Conservation (phyloP, 2,329 filamentous ascomycete genomes). For the Penicillium hordei region DNA sequence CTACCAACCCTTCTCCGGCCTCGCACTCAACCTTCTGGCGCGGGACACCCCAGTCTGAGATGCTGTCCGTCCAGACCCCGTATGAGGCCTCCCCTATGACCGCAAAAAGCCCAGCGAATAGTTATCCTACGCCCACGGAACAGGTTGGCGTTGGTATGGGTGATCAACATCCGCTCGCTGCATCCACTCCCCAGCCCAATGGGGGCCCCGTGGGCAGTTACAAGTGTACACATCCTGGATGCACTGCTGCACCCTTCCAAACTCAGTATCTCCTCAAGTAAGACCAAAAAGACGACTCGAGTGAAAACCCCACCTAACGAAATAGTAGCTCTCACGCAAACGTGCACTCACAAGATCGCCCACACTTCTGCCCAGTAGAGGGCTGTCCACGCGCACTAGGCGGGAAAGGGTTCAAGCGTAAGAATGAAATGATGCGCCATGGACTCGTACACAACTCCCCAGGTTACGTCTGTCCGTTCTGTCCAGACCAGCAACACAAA, state of each 20-base stretch:
- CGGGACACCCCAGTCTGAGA: conserved; percentile 28
- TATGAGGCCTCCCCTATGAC: conserved; percentile 33
- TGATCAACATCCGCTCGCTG: conserved; percentile 25
- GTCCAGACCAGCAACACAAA: conserved; percentile 86
- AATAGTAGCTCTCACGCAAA: conserved; percentile 52
- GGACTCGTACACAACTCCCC: conserved; percentile 92
- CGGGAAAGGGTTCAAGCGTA: conserved; percentile 67
- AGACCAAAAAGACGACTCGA: conserved; percentile 26
- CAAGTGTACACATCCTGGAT: conserved; percentile 58
- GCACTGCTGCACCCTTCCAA: conserved; percentile 60
- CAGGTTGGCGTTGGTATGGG: conserved; percentile 22
- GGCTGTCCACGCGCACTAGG: conserved; percentile 59
- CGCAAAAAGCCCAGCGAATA: conserved; percentile 36
- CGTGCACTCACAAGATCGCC: conserved; percentile 63
- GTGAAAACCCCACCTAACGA: neutral
- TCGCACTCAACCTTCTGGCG: conserved; percentile 34
- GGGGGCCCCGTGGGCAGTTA: conserved; percentile 38
- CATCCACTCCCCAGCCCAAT: conserved; percentile 26
- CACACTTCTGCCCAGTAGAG: conserved; percentile 62
- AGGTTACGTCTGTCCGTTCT: conserved; percentile 95
- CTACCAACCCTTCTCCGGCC: conserved; percentile 38
- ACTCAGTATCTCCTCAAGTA: conserved; percentile 66
- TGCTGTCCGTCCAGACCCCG: conserved; percentile 29
- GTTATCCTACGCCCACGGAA: conserved; percentile 45
- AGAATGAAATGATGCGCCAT: conserved; percentile 71